Percentiles rank a stretch among this genome's conserved stretches.
These are phyloP conservation scores for Chiua virens DNA, from an alignment of 768 basidiomycete species.

Conservation along the genomic window DNA sequence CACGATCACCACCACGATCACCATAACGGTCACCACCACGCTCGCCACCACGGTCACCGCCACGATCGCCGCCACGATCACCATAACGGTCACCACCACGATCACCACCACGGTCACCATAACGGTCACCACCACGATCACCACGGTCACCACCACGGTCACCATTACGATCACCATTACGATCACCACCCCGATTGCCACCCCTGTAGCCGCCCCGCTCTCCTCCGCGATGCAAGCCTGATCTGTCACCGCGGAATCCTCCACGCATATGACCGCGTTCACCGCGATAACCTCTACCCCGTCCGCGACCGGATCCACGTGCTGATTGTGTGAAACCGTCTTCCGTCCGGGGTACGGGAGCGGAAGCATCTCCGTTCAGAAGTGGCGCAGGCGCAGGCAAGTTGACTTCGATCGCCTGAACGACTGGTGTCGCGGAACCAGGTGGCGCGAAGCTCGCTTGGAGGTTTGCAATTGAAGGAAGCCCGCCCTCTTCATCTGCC, in stretches of 20 bases:
- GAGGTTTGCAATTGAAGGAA: slow-evolving; percentile 75
- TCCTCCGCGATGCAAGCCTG: slow-evolving; percentile 36
- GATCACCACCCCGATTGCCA: slow-evolving; percentile 29
- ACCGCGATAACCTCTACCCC: slow-evolving; percentile 42
- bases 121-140: neutral
- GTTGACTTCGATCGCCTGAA: slow-evolving; percentile 37
- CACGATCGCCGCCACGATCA: slow-evolving; percentile 31
- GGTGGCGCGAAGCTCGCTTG: slow-evolving; percentile 79
- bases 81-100: no score
- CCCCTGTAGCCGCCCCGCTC: slow-evolving; percentile 37
- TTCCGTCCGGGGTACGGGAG: slow-evolving; percentile 33
- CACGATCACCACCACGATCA: slow-evolving; percentile 40
- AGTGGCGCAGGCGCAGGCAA: slow-evolving; percentile 18
- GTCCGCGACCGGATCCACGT: slow-evolving; percentile 50
- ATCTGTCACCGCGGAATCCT: slow-evolving; percentile 41
- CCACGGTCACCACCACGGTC: slow-evolving; percentile 4
- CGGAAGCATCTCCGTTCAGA: slow-evolving; percentile 21
- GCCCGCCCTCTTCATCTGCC: slow-evolving; percentile 72
- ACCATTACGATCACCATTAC: no score
- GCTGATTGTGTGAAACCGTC: slow-evolving; percentile 59
- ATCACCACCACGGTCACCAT: slow-evolving; percentile 30
- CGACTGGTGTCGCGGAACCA: slow-evolving; percentile 61
- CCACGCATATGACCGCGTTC: slow-evolving; percentile 42
- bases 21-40: neutral
- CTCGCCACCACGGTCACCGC: slow-evolving; percentile 4